Evolutionary conservation across 352 stramenopile species (phyloP), one percentile per base, ranked within the genome.

Genomic region (Phytophthora meadii): DNA sequence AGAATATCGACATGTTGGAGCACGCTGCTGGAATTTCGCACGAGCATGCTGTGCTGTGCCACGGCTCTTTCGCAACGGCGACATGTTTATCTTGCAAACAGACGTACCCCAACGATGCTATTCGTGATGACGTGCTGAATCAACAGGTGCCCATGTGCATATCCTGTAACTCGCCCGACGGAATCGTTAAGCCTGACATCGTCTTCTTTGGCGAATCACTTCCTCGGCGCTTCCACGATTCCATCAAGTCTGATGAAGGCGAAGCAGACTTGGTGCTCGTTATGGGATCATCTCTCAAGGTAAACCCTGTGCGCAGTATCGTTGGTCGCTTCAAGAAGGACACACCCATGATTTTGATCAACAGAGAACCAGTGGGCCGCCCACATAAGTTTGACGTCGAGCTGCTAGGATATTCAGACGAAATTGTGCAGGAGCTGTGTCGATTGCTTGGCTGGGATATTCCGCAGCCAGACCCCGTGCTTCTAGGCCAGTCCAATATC

Each of bases 1-100:
- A 99, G 82, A 99, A 99, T 74, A 99, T 99, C 68, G 98, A 99
- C 77, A 98, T 96, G 65, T 76, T 99, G 8, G 98, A 99, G 77
- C 72, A 93, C 30, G 72, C 84, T 4, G 97, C 97, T 2, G 97
- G 96, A 11, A 93, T 99, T 58, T 93, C 89, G 2, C 80, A 92
- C 53, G 86, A 99, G 36, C 81, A 63, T 34, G 85, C 79, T 52
- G 93, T 99, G 27, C 92, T 98, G 40, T 98, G 96, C 32, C 97
- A 99, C 70, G 97, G 97, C 11, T 97, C 90, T 4, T 96, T 99
- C 49, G 84, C 88, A 0, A 94, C 81, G 6, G 96, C 96, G 4
- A 97, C 83, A 3, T 99, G 97, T 74, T 84, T 98, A 12, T 67
- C 81, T 5, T 99, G 96, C 76, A 89, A 91, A 66, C 72, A 60